Evolutionary conservation across 371 early-diverging fungal genomes (phyloP).

Genomic region (Mortierella sp.): DNA sequence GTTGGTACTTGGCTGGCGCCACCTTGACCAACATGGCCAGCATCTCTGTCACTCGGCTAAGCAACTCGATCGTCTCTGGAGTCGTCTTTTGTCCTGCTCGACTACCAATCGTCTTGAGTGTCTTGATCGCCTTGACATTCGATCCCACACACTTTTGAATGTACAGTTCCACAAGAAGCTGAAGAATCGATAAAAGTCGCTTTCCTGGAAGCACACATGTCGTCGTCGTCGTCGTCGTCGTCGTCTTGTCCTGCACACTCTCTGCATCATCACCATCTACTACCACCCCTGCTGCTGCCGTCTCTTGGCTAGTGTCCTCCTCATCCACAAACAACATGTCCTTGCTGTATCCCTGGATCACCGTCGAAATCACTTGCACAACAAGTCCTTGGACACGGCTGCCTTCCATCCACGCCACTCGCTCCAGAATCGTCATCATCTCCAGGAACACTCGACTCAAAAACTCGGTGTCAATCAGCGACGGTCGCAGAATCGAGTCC

Average conservation of each 20-base stretch:
- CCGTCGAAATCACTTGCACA: slow-evolving; percentile 33
- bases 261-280: neutral
- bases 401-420: slow-evolving; percentile 53
- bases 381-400: slow-evolving; percentile 44
- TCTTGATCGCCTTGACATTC: slow-evolving; percentile 17
- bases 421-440: slow-evolving; percentile 51
- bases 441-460: slow-evolving; percentile 40
- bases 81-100: slow-evolving; percentile 30
- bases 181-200: slow-evolving; percentile 36
- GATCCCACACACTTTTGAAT: slow-evolving; percentile 34
- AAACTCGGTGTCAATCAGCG: slow-evolving; percentile 25
- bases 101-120: slow-evolving; percentile 10
- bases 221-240: neutral
- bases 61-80: slow-evolving; percentile 35
- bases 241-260: neutral
- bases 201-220: slow-evolving; percentile 21
- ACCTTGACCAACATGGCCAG: slow-evolving; percentile 36
- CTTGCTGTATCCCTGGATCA: slow-evolving; percentile 44
- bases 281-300: neutral
- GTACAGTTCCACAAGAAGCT: slow-evolving; percentile 41
- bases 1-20: slow-evolving; percentile 35
- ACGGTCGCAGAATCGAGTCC: slow-evolving; percentile 38
- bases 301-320: too few species aligned
- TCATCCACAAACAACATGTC: slow-evolving; percentile 33
- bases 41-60: slow-evolving; percentile 40